Percentiles rank a stretch among this genome's conserved stretches.
Conservation (phyloP, 2,329 filamentous ascomycete genomes). For the Hymenoscyphus fraxineus region DNA sequence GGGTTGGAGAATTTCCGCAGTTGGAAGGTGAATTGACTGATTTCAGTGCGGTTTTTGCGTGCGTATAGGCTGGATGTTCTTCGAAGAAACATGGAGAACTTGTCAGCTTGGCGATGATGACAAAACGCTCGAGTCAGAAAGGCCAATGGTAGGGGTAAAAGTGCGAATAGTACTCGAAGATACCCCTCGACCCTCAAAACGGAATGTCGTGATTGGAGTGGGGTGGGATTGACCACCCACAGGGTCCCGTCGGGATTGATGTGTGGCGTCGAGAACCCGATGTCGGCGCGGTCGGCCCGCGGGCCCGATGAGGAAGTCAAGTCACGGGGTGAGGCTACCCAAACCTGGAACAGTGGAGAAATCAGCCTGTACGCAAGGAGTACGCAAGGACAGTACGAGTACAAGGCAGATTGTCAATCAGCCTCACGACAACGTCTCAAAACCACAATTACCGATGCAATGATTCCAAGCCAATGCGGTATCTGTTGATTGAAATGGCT, state of each 20-base stretch:
- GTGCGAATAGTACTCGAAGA: not conserved
- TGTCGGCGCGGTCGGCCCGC: no score
- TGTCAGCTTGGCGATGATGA: not conserved
- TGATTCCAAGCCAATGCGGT: not conserved
- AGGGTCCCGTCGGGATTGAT: no score
- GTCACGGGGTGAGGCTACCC: not conserved
- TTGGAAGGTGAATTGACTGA: not conserved
- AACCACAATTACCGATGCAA: not conserved
- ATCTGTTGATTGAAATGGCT: not conserved
- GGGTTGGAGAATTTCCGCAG: conserved; percentile 19
- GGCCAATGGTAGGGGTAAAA: not conserved
- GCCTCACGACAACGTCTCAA: not conserved
- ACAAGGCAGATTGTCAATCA: not conserved
- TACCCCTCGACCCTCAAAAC: not conserved
- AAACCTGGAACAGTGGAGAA: not conserved
- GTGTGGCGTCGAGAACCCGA: not conserved
- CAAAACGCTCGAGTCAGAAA: not conserved
- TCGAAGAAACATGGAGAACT: conserved; percentile 1
- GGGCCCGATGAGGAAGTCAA: not conserved
- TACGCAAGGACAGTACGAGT: no score
- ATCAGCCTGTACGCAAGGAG: no score
- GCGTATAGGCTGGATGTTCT: not conserved
- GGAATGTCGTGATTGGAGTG: not conserved
- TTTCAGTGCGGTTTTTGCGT: not conserved
- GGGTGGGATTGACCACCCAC: not conserved